These are phyloP conservation scores for Gastrodia elata DNA, from an alignment of 106 monocot genomes.

Conservation along the genomic window DNA sequence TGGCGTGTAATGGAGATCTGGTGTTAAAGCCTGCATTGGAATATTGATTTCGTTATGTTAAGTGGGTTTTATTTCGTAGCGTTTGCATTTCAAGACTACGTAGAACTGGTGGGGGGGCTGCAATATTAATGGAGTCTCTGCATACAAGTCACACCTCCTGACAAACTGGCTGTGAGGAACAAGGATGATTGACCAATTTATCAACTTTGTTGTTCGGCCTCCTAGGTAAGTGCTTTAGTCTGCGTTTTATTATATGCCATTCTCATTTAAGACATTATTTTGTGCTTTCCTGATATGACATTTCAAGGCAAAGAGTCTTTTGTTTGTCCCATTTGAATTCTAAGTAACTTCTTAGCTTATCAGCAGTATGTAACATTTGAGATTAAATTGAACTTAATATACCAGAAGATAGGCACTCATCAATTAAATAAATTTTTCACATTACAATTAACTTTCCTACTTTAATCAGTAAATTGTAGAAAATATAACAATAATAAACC, in stretches of 20 bases:
- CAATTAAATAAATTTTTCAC: too few species aligned
- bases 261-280: background rate
- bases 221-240: slow-evolving; percentile 49
- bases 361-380: background rate
- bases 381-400: background rate
- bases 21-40: background rate
- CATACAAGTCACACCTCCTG: background rate
- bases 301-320: background rate
- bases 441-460: too few species aligned
- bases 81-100: background rate
- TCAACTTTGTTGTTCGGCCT: slow-evolving; percentile 94
- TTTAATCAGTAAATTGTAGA: too few species aligned
- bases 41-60: background rate
- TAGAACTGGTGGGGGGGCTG: slow-evolving; percentile 4
- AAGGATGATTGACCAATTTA: slow-evolving; percentile 88
- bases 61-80: background rate
- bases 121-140: slow-evolving; percentile 21
- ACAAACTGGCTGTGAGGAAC: slow-evolving; percentile 19
- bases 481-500: too few species aligned
- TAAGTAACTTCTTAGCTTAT: background rate
- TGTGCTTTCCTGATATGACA: background rate
- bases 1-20: background rate
- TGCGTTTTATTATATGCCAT: slow-evolving; percentile 1
- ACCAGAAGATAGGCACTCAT: background rate
- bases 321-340: background rate